Percentiles rank a stretch among this genome's conserved stretches.
Conservation (phyloP, 1,284 basidiomycete genomes). For the Leccinum subrobustum region DNA sequence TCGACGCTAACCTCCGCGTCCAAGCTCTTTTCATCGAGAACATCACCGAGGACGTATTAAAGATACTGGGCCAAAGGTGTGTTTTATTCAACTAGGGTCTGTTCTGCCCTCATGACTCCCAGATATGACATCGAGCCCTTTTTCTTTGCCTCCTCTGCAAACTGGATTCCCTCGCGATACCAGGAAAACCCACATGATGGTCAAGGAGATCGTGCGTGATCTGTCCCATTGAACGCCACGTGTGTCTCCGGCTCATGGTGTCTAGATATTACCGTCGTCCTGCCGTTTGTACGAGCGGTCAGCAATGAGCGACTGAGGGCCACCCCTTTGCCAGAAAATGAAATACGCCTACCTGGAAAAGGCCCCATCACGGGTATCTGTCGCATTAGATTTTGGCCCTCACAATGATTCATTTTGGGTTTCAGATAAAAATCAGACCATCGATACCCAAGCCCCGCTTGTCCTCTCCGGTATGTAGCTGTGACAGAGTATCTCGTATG, state of each 20-base stretch:
- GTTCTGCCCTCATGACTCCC: constrained; percentile 3
- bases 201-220: constrained; percentile 47
- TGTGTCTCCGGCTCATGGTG: not conserved
- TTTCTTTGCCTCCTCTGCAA: constrained; percentile 55
- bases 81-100: constrained; percentile 2
- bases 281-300: constrained; percentile 45
- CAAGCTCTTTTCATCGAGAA: constrained; percentile 50
- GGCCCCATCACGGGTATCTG: constrained; percentile 22
- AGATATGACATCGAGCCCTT: constrained; percentile 48
- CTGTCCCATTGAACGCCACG: not conserved
- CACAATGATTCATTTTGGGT: not conserved
- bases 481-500: not conserved
- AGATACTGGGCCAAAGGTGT: constrained; percentile 50
- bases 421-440: constrained; percentile 36
- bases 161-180: constrained; percentile 56
- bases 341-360: constrained; percentile 1
- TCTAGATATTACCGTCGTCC: constrained; percentile 48
- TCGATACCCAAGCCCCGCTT: constrained; percentile 53
- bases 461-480: constrained; percentile 28
- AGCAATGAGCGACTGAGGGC: constrained; percentile 14
- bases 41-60: constrained; percentile 43
- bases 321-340: constrained; percentile 10
- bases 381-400: not conserved
- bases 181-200: constrained; percentile 40
- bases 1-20: constrained; percentile 37